These are phyloP conservation scores for Saraca asoca DNA, from an alignment of 331 rosid genomes.

Conservation along the genomic window DNA sequence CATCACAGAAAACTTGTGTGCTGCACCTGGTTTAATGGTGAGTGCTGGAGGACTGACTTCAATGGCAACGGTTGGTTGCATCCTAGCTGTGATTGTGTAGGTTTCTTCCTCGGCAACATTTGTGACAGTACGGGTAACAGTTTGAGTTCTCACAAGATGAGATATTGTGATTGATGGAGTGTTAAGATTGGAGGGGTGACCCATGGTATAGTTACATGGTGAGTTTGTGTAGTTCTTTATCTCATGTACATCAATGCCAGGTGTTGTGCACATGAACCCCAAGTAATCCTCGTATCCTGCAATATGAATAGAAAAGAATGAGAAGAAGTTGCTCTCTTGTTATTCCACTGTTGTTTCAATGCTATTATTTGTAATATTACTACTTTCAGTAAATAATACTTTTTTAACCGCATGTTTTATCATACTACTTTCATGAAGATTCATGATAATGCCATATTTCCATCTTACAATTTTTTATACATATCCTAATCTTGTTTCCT, in stretches of 20 bases:
- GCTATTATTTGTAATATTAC: neutral
- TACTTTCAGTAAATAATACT: neutral
- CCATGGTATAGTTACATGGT: slow-evolving; percentile 75
- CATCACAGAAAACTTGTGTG: slow-evolving; percentile 64
- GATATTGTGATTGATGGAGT: slow-evolving; percentile 85
- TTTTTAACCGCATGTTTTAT: neutral
- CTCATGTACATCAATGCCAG: slow-evolving; percentile 72
- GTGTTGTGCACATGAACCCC: slow-evolving; percentile 93
- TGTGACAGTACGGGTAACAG: slow-evolving; percentile 75
- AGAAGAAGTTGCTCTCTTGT: neutral
- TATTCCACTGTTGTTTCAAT: neutral
- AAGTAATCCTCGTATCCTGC: slow-evolving; percentile 85
- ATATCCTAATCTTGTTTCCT: too few species aligned
- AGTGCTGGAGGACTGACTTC: slow-evolving; percentile 84
- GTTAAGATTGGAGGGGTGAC: slow-evolving; percentile 84
- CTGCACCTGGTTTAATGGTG: slow-evolving; percentile 70
- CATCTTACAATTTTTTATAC: neutral
- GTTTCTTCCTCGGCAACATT: slow-evolving; percentile 91
- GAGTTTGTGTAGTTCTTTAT: slow-evolving; percentile 70
- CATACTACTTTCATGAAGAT: neutral
- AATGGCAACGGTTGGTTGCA: slow-evolving; percentile 84
- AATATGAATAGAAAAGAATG: slow-evolving; percentile 27
- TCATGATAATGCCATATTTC: neutral
- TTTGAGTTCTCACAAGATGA: slow-evolving; percentile 77
- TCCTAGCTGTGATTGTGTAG: slow-evolving; percentile 72